These are phyloP conservation scores for Reutealis trisperma DNA, from an alignment of 345 rosid species.

Conservation along the genomic window DNA sequence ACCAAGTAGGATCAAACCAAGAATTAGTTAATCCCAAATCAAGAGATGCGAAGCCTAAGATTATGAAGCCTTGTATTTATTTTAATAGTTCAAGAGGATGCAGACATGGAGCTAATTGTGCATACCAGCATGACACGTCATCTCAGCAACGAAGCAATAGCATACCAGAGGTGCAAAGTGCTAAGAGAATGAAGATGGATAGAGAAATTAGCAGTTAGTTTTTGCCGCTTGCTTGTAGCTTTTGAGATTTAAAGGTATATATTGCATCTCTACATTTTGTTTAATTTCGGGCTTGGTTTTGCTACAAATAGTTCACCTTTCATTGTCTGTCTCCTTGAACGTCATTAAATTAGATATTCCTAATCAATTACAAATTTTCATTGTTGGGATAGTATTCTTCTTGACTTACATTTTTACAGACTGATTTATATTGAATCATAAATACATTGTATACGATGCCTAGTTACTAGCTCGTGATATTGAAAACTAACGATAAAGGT, in stretches of 20 bases:
- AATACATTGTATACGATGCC: too few relatives aligned
- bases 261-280: conserved; percentile 9
- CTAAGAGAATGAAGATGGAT: conserved; percentile 91
- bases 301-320: conserved; percentile 26
- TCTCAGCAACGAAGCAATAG: conserved; percentile 52
- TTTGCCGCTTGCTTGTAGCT: neutral
- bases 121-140: conserved; percentile 74
- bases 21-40: conserved; percentile 57
- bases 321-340: neutral
- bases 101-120: conserved; percentile 80
- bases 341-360: neutral
- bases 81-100: conserved; percentile 92
- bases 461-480: too few relatives aligned
- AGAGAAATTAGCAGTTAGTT: conserved; percentile 74
- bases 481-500: too few relatives aligned
- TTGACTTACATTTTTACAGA: neutral
- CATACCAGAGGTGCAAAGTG: conserved; percentile 51
- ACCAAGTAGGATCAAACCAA: conserved; percentile 44
- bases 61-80: conserved; percentile 89
- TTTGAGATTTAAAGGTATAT: conserved; percentile 14
- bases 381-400: neutral
- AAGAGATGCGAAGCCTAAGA: conserved; percentile 63
- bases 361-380: neutral
- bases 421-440: too few relatives aligned
- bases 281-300: conserved; percentile 16